Percentiles rank a stretch among this genome's conserved stretches.
Evolutionary conservation across 2,329 filamentous ascomycete genomes (phyloP).

Genomic region (Sporothrix brasiliensis): DNA sequence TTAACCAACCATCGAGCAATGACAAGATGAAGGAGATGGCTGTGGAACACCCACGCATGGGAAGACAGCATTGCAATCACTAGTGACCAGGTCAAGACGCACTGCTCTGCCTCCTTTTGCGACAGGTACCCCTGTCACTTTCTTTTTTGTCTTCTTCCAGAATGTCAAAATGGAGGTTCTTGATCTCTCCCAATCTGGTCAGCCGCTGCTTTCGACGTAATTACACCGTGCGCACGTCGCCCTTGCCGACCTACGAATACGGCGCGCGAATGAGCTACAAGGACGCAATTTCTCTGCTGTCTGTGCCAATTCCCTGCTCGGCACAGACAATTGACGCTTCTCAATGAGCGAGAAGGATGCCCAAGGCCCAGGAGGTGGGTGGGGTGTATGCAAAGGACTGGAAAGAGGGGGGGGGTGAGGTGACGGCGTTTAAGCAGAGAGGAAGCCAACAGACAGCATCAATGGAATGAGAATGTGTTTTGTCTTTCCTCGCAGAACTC

Average conservation of each 20-base stretch:
- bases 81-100: conserved; percentile 18
- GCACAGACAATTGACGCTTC: conserved; percentile 21
- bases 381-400: conserved; percentile 2
- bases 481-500: background rate
- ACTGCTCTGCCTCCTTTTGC: conserved; percentile 10
- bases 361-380: background rate
- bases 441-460: background rate
- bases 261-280: conserved; percentile 20
- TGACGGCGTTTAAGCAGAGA: background rate
- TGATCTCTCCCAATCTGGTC: conserved; percentile 12
- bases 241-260: background rate
- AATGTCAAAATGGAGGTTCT: background rate
- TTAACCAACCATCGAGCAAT: conserved; percentile 14
- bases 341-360: conserved; percentile 12
- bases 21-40: conserved; percentile 2
- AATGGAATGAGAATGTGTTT: background rate
- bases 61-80: background rate
- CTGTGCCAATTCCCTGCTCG: conserved; percentile 10
- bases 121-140: background rate
- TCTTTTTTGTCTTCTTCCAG: background rate
- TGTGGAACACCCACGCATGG: conserved; percentile 10
- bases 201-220: background rate
- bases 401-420: background rate
- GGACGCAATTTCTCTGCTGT: conserved; percentile 14
- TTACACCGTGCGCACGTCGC: background rate